Evolutionary conservation across 1,284 basidiomycete genomes (phyloP).

Genomic region (Ganoderma meredithae): DNA sequence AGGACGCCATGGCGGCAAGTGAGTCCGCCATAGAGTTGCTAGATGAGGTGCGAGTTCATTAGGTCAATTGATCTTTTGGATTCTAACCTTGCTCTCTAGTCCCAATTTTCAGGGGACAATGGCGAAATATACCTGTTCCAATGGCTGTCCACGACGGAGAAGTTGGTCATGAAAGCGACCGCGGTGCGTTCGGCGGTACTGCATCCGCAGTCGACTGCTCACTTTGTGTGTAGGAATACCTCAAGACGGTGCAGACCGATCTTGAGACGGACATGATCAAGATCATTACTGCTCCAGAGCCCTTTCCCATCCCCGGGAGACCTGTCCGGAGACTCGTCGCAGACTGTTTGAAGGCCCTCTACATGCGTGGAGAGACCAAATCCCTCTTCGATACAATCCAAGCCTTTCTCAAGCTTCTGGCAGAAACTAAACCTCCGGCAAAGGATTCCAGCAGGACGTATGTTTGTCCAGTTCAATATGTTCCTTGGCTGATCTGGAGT

Average conservation of each 20-base stretch:
- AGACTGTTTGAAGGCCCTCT: slow-evolving; percentile 81
- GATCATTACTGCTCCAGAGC: slow-evolving; percentile 63
- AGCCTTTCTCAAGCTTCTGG: slow-evolving; percentile 74
- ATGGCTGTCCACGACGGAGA: slow-evolving; percentile 79
- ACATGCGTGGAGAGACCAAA: slow-evolving; percentile 83
- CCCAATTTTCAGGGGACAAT: slow-evolving; percentile 76
- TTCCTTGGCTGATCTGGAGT: slow-evolving; percentile 10
- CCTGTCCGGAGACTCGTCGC: slow-evolving; percentile 84
- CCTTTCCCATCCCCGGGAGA: slow-evolving; percentile 83
- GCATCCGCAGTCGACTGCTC: background rate
- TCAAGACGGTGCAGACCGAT: slow-evolving; percentile 69
- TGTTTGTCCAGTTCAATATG: slow-evolving; percentile 39
- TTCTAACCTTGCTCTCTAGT: slow-evolving; percentile 47
- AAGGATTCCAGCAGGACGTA: slow-evolving; percentile 75
- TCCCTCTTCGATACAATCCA: slow-evolving; percentile 91
- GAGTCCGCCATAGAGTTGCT: slow-evolving; percentile 25
- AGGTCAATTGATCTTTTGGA: background rate
- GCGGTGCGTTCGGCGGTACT: slow-evolving; percentile 49
- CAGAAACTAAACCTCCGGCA: slow-evolving; percentile 73
- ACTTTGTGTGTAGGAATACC: slow-evolving; percentile 55
- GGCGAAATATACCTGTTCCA: slow-evolving; percentile 84
- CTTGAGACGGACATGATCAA: slow-evolving; percentile 72
- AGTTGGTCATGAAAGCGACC: slow-evolving; percentile 55
- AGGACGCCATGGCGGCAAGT: slow-evolving; percentile 25
- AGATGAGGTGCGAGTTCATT: slow-evolving; percentile 23